These are phyloP conservation scores for Phytophthora pluvialis DNA, from an alignment of 352 stramenopile genomes.

Conservation along the genomic window DNA sequence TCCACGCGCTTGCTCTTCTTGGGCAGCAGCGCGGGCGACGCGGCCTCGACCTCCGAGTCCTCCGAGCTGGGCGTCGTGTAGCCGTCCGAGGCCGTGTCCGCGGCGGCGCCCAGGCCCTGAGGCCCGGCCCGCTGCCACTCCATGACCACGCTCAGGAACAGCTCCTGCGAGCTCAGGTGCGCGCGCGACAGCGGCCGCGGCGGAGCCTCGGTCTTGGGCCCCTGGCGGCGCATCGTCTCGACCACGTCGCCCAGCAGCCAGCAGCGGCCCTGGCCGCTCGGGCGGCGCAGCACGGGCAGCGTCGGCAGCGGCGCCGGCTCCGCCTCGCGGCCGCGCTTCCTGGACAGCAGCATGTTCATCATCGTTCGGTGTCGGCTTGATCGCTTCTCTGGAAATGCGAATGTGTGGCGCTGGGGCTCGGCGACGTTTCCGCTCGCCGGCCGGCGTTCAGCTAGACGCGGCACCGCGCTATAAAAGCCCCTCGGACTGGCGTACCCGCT, in stretches of 20 bases:
- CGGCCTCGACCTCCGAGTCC: slow-evolving; percentile 40
- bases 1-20: slow-evolving; percentile 35
- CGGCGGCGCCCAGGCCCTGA: slow-evolving; percentile 19
- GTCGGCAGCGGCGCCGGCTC: slow-evolving; percentile 16
- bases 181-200: slow-evolving; percentile 37
- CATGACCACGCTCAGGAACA: slow-evolving; percentile 86
- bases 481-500: background rate
- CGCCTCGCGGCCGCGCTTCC: slow-evolving; percentile 52
- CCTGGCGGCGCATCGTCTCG: slow-evolving; percentile 13
- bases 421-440: slow-evolving; percentile 21
- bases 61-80: slow-evolving; percentile 30
- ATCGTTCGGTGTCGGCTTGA: slow-evolving; percentile 1
- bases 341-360: slow-evolving; percentile 55
- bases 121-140: slow-evolving; percentile 59
- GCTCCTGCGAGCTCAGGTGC: slow-evolving; percentile 68
- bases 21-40: background rate
- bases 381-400: slow-evolving; percentile 19
- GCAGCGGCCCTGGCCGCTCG: slow-evolving; percentile 39
- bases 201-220: slow-evolving; percentile 16
- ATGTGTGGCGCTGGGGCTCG: slow-evolving; percentile 21
- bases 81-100: slow-evolving; percentile 19
- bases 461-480: slow-evolving; percentile 9
- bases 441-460: slow-evolving; percentile 3
- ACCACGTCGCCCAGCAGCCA: slow-evolving; percentile 52
- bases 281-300: slow-evolving; percentile 35